Conservation (phyloP, 495 filamentous ascomycete species). For the Pseudotulostoma volvatum region DNA sequence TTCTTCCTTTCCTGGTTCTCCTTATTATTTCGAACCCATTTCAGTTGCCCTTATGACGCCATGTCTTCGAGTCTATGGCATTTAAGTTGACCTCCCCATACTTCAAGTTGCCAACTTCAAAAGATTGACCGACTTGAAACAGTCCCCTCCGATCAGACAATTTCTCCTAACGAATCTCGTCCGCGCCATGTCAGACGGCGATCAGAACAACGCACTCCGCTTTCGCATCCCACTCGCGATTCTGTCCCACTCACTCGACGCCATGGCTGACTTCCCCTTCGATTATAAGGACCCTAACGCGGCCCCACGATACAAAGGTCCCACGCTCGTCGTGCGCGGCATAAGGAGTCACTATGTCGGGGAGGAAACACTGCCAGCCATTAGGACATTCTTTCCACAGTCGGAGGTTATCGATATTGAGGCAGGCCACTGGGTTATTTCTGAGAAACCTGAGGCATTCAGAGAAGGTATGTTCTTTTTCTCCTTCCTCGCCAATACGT, state of each 20-base stretch:
- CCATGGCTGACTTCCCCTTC: conserved; percentile 75
- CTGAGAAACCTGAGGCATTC: conserved; percentile 81
- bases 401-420: conserved; percentile 72
- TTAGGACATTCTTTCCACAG: conserved; percentile 78
- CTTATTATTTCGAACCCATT: no score
- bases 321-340: conserved; percentile 69
- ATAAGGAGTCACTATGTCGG: conserved; percentile 72
- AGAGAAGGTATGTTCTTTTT: conserved; percentile 43
- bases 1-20: background rate
- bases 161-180: conserved; percentile 87
- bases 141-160: conserved; percentile 64
- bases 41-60: no score
- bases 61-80: no score
- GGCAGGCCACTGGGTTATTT: conserved; percentile 86
- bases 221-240: conserved; percentile 46
- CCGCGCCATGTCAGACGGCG: conserved; percentile 24
- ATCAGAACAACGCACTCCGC: conserved; percentile 19
- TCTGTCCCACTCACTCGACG: conserved; percentile 38
- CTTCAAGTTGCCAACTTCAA: no score
- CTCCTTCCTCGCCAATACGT: background rate
- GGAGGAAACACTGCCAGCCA: conserved; percentile 72
- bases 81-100: no score
- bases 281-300: conserved; percentile 31
- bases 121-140: no score
- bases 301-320: conserved; percentile 52